Percentiles rank a stretch among this genome's conserved stretches.
These are phyloP conservation scores for Penicillium sp. DNA, from an alignment of 2,329 filamentous ascomycete genomes.

Conservation along the genomic window DNA sequence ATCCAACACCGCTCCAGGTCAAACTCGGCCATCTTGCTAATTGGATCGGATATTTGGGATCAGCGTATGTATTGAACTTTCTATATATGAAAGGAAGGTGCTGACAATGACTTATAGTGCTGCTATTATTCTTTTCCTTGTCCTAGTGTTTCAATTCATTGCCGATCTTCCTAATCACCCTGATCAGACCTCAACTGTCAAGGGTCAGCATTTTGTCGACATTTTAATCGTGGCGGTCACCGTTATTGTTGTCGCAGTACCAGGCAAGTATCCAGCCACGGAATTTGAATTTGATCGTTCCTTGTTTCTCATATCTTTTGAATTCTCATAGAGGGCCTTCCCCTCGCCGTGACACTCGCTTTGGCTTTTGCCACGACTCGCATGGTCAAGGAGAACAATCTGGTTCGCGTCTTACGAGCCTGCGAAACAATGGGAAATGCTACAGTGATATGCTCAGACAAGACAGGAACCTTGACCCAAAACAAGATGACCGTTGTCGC, in stretches of 20 bases:
- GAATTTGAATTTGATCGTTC: too few species aligned
- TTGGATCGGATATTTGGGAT: conserved; percentile 76
- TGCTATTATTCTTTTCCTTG: conserved; percentile 78
- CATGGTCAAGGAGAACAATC: conserved; percentile 76
- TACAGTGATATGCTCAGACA: conserved; percentile 78
- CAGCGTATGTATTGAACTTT: conserved; percentile 48
- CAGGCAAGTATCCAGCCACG: conserved; percentile 38
- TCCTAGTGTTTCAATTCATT: conserved; percentile 83
- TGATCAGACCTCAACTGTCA: conserved; percentile 61
- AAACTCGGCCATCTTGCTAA: conserved; percentile 75
- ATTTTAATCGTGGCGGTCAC: conserved; percentile 79
- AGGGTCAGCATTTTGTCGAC: conserved; percentile 75
- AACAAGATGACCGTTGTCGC: conserved; percentile 78
- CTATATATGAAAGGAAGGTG: not conserved
- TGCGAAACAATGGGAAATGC: conserved; percentile 83
- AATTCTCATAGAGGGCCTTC: conserved; percentile 62
- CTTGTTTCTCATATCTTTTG: conserved; percentile 37
- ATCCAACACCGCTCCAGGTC: conserved; percentile 74
- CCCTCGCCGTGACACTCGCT: conserved; percentile 74
- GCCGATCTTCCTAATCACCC: conserved; percentile 62
- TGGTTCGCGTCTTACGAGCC: conserved; percentile 73
- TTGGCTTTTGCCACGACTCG: conserved; percentile 75
- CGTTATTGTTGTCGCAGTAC: conserved; percentile 77
- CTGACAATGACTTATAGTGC: conserved; percentile 36
- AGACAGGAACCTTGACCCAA: conserved; percentile 73